Base-by-base conservation (phyloP, 2,329 filamentous ascomycete species). In the Karstenula rhodostoma region DNA sequence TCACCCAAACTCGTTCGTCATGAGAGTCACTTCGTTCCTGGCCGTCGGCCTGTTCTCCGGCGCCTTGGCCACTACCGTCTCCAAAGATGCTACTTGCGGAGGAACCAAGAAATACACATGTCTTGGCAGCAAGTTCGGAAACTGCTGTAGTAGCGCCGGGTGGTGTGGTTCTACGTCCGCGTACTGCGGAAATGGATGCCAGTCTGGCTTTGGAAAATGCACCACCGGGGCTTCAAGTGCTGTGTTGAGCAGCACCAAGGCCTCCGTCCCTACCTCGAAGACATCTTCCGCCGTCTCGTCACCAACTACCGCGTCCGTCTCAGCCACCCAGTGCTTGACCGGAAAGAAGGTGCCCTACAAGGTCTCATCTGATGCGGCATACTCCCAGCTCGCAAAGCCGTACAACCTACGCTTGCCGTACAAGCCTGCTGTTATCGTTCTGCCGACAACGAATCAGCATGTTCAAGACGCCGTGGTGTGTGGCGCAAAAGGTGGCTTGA, bases 401-500 rank as follows among this genome's bases (percentile, higher is more conserved):
- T 79, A 74, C 71, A 79, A 79, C 56, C 40, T 75, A 7, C 75
- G 73, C 32, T 67, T 77, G 17, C 63, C 67, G 0, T 74, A 75
- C 64, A 82, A 75, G 8, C 88, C 87, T 0, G 76, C 80, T 12
- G 86, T 86, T 13, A 85, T 90, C n/a, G 81, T 88, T 3, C 79
- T 85, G 8, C 87, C 87, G 0, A 75, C 78, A 6, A 85, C 77
- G 0, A 78, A 82, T 9, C 73, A 84, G 23, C 85, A 89, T 57
- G 81, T 90, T 1, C 81, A 86, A 1, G 82, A 77, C 19, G 84
- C 86, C 13, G 81, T 90, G 42, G 82, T 84, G 51, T 90, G 87
- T 68, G 88, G 87, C 4, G 78, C 71, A 1, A 63, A 81, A 22
- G 77, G 79, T 59, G 77, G 77, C 5, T 73, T 86, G 54, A 84